Evolutionary conservation across 768 basidiomycete genomes (phyloP).

Genomic region (Mycena leptocephala): DNA sequence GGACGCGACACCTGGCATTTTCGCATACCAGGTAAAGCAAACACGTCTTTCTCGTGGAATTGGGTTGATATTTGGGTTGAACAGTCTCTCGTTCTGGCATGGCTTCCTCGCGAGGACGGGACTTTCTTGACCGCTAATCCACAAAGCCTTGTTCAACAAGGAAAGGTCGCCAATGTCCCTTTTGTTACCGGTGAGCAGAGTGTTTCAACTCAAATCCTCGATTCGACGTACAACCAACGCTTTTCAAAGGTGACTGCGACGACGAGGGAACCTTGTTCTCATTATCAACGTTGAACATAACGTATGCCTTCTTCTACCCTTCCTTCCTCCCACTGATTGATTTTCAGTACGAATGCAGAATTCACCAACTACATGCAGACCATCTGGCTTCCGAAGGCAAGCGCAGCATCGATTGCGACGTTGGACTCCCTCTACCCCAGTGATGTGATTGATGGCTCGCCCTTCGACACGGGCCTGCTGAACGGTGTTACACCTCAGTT

Average conservation of each 20-base stretch:
- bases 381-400: conserved; percentile 18
- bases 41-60: background rate
- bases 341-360: conserved; percentile 30
- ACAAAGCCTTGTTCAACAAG: conserved; percentile 59
- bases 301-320: conserved; percentile 32
- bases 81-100: conserved; percentile 63
- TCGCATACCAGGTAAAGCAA: conserved; percentile 54
- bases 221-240: background rate
- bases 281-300: conserved; percentile 46
- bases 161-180: conserved; percentile 51
- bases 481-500: conserved; percentile 37
- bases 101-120: conserved; percentile 45
- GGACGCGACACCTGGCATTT: conserved; percentile 56
- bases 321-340: background rate
- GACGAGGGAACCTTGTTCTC: conserved; percentile 58
- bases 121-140: conserved; percentile 51
- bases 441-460: conserved; percentile 31
- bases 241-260: conserved; percentile 38
- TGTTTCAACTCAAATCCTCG: background rate
- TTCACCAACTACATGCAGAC: conserved; percentile 26
- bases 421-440: conserved; percentile 28
- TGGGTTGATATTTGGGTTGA: background rate
- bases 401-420: background rate
- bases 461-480: conserved; percentile 32
- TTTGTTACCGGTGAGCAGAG: conserved; percentile 24